phyloP scores from a whole-genome alignment of 495 filamentous ascomycete species.

The Daldinia caldariorum region DNA sequence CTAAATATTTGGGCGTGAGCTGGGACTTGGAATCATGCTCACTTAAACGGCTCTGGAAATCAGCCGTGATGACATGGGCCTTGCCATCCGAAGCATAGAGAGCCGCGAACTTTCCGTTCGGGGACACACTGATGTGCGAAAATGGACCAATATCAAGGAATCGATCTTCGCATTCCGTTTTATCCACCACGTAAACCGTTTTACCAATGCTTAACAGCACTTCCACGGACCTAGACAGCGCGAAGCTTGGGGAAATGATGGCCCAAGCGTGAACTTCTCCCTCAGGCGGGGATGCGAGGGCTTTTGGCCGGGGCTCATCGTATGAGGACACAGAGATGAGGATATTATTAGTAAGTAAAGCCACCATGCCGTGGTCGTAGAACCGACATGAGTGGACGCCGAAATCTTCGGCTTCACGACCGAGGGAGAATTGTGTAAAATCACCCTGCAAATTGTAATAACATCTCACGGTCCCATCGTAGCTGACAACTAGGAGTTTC shows the following conservation, averaged over 20 bases:
- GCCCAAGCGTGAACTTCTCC: slow-evolving; percentile 88
- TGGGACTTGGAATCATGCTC: slow-evolving; percentile 90
- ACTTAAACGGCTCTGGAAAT: slow-evolving; percentile 90
- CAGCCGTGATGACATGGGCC: slow-evolving; percentile 91
- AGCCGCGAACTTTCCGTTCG: slow-evolving; percentile 86
- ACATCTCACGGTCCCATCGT: slow-evolving; percentile 89
- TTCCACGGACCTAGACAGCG: slow-evolving; percentile 94
- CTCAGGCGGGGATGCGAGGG: slow-evolving; percentile 79
- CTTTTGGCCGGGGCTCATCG: slow-evolving; percentile 86
- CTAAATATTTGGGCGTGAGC: slow-evolving; percentile 85
- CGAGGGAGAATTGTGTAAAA: slow-evolving; percentile 95
- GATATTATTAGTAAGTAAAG: slow-evolving; percentile 88
- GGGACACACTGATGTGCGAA: slow-evolving; percentile 86
- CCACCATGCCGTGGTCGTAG: slow-evolving; percentile 91
- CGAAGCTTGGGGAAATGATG: slow-evolving; percentile 86
- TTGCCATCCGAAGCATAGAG: slow-evolving; percentile 87
- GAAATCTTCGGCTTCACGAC: slow-evolving; percentile 86
- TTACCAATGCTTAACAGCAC: slow-evolving; percentile 86
- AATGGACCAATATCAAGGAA: slow-evolving; percentile 92
- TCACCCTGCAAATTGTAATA: slow-evolving; percentile 93
- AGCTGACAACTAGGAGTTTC: slow-evolving; percentile 85
- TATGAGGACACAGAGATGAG: slow-evolving; percentile 88
- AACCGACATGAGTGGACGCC: slow-evolving; percentile 90
- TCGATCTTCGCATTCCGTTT: slow-evolving; percentile 88
- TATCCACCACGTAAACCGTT: slow-evolving; percentile 87